These are phyloP conservation scores for Musa schizocarpa DNA, from an alignment of 176 grass and related monocot genomes.

Conservation along the genomic window DNA sequence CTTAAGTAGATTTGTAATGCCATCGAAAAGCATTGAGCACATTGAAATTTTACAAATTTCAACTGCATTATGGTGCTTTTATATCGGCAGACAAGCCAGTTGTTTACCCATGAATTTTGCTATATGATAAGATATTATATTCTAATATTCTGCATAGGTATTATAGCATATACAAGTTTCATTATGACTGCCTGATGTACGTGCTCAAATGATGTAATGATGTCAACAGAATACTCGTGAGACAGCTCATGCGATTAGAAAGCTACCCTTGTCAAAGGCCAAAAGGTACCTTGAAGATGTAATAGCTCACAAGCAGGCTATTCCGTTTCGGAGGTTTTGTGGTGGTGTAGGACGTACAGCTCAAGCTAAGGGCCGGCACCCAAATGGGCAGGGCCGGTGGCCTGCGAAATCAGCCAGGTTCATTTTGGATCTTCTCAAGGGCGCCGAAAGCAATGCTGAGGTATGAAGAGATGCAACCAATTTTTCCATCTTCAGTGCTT, in stretches of 20 bases:
- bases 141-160: neutral
- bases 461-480: neutral
- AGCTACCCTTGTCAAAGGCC: slow-evolving; percentile 58
- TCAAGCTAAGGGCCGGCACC: slow-evolving; percentile 55
- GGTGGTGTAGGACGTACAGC: slow-evolving; percentile 74
- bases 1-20: no score
- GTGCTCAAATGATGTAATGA: neutral
- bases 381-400: slow-evolving; percentile 86
- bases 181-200: neutral
- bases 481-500: neutral
- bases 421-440: slow-evolving; percentile 74
- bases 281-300: slow-evolving; percentile 90
- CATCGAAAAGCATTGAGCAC: no score
- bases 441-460: slow-evolving; percentile 71
- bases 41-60: no score
- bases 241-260: slow-evolving; percentile 58
- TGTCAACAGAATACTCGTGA: slow-evolving; percentile 65
- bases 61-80: no score
- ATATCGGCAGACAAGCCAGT: no score
- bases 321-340: slow-evolving; percentile 76
- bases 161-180: neutral
- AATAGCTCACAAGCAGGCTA: slow-evolving; percentile 83
- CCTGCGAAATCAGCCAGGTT: slow-evolving; percentile 66
- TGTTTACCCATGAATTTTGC: no score
- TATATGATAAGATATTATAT: no score